Conservation (phyloP, 352 stramenopile species). For the Pythium volutum region DNA sequence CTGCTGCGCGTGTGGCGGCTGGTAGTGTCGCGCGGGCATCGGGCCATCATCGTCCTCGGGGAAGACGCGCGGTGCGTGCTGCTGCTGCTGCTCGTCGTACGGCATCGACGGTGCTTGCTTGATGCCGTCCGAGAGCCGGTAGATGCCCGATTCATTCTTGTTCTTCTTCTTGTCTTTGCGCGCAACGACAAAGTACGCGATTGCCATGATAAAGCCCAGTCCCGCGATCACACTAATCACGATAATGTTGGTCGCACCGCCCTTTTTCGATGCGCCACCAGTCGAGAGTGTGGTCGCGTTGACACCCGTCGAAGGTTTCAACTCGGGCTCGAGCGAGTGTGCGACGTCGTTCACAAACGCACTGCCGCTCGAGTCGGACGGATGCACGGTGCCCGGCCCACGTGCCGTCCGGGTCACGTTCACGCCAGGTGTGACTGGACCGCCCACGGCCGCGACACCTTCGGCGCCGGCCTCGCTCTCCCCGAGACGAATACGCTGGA, state of each 20-base stretch:
- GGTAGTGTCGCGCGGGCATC: too few species aligned
- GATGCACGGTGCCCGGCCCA: not conserved
- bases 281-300: not conserved
- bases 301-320: conserved; percentile 1
- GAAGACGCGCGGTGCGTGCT: too few species aligned
- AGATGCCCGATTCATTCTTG: not conserved
- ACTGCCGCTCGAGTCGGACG: not conserved
- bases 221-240: conserved; percentile 7
- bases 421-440: too few species aligned
- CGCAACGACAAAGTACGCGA: conserved; percentile 9
- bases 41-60: too few species aligned
- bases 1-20: not conserved
- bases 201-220: conserved; percentile 12
- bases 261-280: not conserved
- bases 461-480: not conserved
- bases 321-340: too few species aligned
- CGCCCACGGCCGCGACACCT: too few species aligned
- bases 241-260: conserved; percentile 16
- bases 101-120: too few species aligned
- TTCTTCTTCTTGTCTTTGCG: conserved; percentile 1
- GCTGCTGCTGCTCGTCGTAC: not conserved
- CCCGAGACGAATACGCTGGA: conserved; percentile 20
- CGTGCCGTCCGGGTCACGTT: too few species aligned
- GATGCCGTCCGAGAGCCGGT: conserved; percentile 14
- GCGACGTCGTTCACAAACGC: not conserved